Percentiles rank a stretch among this genome's conserved stretches.
These are phyloP conservation scores for Pseudogymnoascus sp. DNA, from an alignment of 2,329 filamentous ascomycete species.

Conservation along the genomic window DNA sequence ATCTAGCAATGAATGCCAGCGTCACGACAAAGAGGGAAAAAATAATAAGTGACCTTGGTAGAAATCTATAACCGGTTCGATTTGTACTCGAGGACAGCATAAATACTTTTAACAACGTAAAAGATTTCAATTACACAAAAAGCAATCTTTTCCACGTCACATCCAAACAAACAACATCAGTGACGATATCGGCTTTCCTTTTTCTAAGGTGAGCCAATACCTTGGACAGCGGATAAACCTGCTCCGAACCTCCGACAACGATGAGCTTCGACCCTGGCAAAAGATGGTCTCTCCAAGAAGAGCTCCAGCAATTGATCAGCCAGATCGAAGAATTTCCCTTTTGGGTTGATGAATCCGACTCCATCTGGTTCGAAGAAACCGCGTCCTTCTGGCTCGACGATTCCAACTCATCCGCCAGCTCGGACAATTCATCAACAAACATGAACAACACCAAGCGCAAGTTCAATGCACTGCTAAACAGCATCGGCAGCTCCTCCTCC, in stretches of 20 bases:
- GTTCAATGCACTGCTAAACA: slow-evolving; percentile 67
- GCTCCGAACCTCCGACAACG: background rate
- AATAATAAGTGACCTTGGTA: slow-evolving; percentile 17
- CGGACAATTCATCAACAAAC: background rate
- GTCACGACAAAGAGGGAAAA: slow-evolving; percentile 22
- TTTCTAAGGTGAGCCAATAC: background rate
- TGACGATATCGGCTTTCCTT: background rate
- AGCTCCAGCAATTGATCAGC: slow-evolving; percentile 5
- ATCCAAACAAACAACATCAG: slow-evolving; percentile 1
- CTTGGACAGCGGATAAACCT: background rate
- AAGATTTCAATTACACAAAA: background rate
- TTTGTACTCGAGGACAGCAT: background rate
- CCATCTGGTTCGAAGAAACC: slow-evolving; percentile 1
- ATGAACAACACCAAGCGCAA: slow-evolving; percentile 79
- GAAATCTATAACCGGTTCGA: background rate
- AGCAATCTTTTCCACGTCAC: background rate
- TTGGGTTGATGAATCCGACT: background rate
- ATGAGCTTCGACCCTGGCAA: slow-evolving; percentile 2
- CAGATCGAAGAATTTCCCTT: background rate
- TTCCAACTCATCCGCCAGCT: background rate
- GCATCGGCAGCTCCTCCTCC: slow-evolving; percentile 43
- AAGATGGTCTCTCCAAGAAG: slow-evolving; percentile 5
- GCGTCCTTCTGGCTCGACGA: slow-evolving; percentile 4
- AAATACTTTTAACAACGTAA: background rate
- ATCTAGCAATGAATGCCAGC: slow-evolving; percentile 24